Percentiles rank a stretch among this genome's conserved stretches.
These are phyloP conservation scores for Volvariella surrecta DNA, from an alignment of 1,284 basidiomycete species.

Conservation along the genomic window DNA sequence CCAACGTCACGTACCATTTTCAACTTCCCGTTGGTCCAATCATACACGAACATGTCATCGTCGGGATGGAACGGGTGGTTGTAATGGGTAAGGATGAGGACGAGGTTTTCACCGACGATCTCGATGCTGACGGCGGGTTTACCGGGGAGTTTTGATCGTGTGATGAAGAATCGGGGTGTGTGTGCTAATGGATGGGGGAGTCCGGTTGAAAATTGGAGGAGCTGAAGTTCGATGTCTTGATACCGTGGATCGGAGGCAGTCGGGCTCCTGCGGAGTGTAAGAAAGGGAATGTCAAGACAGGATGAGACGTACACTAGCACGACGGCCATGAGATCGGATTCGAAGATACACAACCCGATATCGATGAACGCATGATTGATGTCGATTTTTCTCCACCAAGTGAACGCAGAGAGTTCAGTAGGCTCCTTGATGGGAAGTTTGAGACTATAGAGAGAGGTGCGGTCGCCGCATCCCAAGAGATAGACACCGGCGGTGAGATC, in stretches of 20 bases:
- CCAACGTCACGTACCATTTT: constrained; percentile 22
- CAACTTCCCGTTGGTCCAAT: constrained; percentile 32
- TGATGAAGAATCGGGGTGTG: constrained; percentile 23
- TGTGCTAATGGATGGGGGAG: constrained; percentile 31
- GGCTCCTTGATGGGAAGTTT: constrained; percentile 18
- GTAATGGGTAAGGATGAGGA: constrained; percentile 28
- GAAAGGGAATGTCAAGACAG: neutral
- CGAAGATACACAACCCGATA: constrained; percentile 35
- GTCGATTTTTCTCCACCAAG: constrained; percentile 24
- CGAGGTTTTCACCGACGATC: constrained; percentile 38
- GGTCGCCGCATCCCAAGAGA: constrained; percentile 26
- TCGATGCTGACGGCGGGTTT: constrained; percentile 33
- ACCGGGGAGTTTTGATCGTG: constrained; percentile 12
- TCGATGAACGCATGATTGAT: constrained; percentile 23
- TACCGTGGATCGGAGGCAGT: no score
- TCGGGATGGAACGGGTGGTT: constrained; percentile 13
- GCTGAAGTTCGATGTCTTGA: constrained; percentile 20
- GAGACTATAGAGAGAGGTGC: constrained; percentile 19
- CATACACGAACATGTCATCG: constrained; percentile 28
- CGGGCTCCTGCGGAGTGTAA: neutral
- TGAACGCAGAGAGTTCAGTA: constrained; percentile 4
- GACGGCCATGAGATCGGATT: constrained; percentile 40
- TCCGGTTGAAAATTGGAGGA: constrained; percentile 34
- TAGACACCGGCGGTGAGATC: constrained; percentile 35
- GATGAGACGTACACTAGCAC: constrained; percentile 26